Base-by-base conservation (phyloP, 2,329 filamentous ascomycete species). In the Rhynchosporium agropyri region DNA sequence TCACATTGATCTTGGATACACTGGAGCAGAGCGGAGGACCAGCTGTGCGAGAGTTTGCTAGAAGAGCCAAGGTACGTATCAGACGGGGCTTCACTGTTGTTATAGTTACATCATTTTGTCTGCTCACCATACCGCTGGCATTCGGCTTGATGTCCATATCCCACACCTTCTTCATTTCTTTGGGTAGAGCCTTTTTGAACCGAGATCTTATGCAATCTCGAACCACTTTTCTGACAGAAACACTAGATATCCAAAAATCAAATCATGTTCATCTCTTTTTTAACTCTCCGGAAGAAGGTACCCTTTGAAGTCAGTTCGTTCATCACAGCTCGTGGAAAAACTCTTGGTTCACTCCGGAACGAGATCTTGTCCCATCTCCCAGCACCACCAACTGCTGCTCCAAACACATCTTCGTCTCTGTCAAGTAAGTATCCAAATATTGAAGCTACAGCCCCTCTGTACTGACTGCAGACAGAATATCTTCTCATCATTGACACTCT, bases 1-100 rank as follows among this genome's bases (percentile, higher is more conserved):
- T 98, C 72, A 97, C 93, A 0, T 80, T 98, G 31, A 77, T 97
- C 3, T 81, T 97, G 62, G 94, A 98, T 76, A 91, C 83, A 40
- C 80, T 97, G 36, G 92, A 96, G 77, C 92, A 97, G 77, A 86
- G 88, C 31, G 90, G 87, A 6, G 82, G 80, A 36, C 87, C 88
- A 0, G 77, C 97, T 3, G 67, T 94, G 1, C 78, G 80, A 20
- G 92, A 97, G 76, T 91, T 94, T 76, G 84, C 90, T 60, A 80
- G 82, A 53, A 84, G 93, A 70, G 91, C 90, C 60, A 90, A 89
- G 79, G 91, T 75, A 64, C 48, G 68, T 54, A 20, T 1, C 4
- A 45, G 49, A 29, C 55, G 8, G 42, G 58, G 36, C 49, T 55
- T 28, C 12, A 62, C 33, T 10, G 36, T 48, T 31, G 15, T 33